phyloP scores from a whole-genome alignment of 371 early-diverging fungal species.

The Sporodiniella umbellata region DNA sequence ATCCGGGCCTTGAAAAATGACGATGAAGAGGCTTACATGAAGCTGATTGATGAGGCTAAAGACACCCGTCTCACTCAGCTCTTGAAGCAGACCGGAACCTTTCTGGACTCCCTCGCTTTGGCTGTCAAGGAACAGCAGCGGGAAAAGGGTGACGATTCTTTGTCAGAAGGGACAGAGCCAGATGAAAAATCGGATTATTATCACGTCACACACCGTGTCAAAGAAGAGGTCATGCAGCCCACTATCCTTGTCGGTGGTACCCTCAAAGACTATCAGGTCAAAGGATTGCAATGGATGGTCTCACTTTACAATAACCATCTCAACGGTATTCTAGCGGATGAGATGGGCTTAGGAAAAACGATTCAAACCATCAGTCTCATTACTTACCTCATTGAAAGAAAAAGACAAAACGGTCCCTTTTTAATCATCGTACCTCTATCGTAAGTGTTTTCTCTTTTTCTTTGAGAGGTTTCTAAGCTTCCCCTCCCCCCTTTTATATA shows the following conservation, averaged over 20 bases:
- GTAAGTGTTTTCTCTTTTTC: too few species aligned
- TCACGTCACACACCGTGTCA: constrained; percentile 85
- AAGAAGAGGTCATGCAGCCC: too few species aligned
- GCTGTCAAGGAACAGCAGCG: constrained; percentile 75
- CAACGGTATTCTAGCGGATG: constrained; percentile 99
- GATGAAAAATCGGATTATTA: background rate
- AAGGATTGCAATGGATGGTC: constrained; percentile 99
- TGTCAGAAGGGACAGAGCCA: constrained; percentile 51
- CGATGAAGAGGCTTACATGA: constrained; percentile 95
- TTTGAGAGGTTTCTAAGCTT: too few species aligned
- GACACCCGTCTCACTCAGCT: constrained; percentile 93
- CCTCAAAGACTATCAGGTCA: constrained; percentile 94
- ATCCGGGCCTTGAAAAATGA: constrained; percentile 90
- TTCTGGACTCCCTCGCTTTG: constrained; percentile 74
- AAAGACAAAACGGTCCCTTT: constrained; percentile 79
- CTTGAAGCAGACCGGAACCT: constrained; percentile 85
- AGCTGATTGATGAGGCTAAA: constrained; percentile 92
- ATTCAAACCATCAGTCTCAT: constrained; percentile 98
- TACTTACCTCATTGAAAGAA: constrained; percentile 86
- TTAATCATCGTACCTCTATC: constrained; percentile 97
- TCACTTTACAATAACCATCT: constrained; percentile 96
- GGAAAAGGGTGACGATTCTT: too few species aligned
- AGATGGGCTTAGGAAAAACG: constrained; percentile 99
- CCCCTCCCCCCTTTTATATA: too few species aligned
- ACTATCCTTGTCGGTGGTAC: too few species aligned